Conservation (phyloP, 768 basidiomycete genomes). For the Candolleomyces eurysporus region DNA sequence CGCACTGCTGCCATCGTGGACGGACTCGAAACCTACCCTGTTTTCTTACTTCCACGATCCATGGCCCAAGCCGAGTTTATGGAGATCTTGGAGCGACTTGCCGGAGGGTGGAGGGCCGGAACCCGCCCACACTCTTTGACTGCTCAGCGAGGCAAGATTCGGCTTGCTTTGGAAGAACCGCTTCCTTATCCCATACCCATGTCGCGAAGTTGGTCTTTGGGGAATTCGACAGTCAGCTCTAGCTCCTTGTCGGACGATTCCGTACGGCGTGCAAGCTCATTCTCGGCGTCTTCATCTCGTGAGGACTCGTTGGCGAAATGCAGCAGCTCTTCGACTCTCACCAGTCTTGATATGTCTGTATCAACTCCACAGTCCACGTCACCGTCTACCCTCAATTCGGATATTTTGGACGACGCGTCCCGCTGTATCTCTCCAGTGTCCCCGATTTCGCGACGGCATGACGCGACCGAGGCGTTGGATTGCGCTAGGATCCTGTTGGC, state of each 20-base stretch:
- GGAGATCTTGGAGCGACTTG: slow-evolving; percentile 80
- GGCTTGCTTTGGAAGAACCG: slow-evolving; percentile 38
- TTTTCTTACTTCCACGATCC: slow-evolving; percentile 83
- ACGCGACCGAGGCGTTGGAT: slow-evolving; percentile 59
- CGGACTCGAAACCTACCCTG: slow-evolving; percentile 83
- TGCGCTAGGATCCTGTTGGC: slow-evolving; percentile 70
- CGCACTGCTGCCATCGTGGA: slow-evolving; percentile 70
- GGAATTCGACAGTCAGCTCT: not conserved
- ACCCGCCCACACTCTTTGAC: slow-evolving; percentile 54
- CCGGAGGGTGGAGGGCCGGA: slow-evolving; percentile 71
- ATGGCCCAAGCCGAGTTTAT: slow-evolving; percentile 91
- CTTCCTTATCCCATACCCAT: slow-evolving; percentile 4
- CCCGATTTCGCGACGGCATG: slow-evolving; percentile 21
- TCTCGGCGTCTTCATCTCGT: slow-evolving; percentile 5
- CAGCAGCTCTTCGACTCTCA: not conserved
- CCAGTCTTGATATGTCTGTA: not conserved
- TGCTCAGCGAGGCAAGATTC: slow-evolving; percentile 34
- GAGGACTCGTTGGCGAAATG: slow-evolving; percentile 7
- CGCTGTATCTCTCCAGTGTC: slow-evolving; percentile 16
- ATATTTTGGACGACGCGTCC: slow-evolving; percentile 4
- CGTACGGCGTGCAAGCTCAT: not conserved
- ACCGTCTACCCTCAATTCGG: not conserved
- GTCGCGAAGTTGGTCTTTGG: not conserved
- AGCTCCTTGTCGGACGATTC: not conserved
- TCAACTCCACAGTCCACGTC: not conserved